Percentiles rank a stretch among this genome's conserved stretches.
Evolutionary conservation across 768 basidiomycete species (phyloP).

Genomic region (Dacryopinax spathularia): DNA sequence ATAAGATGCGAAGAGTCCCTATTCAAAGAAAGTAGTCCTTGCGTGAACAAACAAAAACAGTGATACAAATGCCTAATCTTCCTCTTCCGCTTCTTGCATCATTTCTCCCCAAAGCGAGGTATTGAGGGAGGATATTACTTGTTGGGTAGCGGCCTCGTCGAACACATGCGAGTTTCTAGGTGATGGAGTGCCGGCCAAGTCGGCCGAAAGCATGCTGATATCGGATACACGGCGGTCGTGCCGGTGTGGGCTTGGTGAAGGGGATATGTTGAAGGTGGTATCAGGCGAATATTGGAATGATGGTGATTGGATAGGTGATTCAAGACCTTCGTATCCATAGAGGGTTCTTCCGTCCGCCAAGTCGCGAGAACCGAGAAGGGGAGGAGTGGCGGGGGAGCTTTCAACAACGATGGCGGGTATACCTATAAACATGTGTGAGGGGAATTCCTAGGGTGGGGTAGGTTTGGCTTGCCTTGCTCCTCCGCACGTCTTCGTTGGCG

Average conservation of each 20-base stretch:
- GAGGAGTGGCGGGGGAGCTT: slow-evolving; percentile 16
- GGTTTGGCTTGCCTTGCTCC: background rate
- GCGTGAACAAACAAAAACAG: background rate
- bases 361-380: slow-evolving; percentile 3
- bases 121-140: background rate
- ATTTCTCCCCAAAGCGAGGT: slow-evolving; percentile 1
- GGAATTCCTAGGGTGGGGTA: background rate
- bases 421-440: slow-evolving; percentile 7
- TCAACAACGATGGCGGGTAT: slow-evolving; percentile 22
- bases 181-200: background rate
- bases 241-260: background rate
- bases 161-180: background rate
- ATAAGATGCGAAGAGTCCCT: no score
- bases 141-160: background rate
- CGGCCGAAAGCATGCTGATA: background rate
- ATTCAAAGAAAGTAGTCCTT: no score
- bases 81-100: slow-evolving; percentile 3
- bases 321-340: background rate
- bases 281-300: background rate
- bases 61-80: slow-evolving; percentile 1
- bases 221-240: slow-evolving; percentile 2
- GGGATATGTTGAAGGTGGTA: slow-evolving; percentile 3
- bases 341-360: background rate
- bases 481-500: background rate
- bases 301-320: background rate